Conservation (phyloP, 225 moss, liverwort and hornwort genomes). For the Polytrichum commune region DNA sequence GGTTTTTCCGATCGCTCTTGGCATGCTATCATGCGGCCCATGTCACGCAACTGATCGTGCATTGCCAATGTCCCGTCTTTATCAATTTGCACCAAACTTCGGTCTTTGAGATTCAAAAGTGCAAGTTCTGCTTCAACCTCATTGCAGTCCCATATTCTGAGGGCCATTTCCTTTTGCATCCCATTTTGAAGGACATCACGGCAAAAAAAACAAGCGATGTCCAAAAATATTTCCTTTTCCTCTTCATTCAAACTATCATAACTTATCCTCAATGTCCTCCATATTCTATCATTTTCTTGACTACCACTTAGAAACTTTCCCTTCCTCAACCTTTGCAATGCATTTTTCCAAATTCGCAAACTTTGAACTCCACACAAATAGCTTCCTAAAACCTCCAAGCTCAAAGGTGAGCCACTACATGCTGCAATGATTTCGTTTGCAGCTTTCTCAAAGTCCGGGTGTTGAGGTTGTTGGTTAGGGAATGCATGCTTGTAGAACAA, state of each 20-base stretch:
- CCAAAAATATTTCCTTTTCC: conserved; percentile 9
- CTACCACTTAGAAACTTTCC: background rate
- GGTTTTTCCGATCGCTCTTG: background rate
- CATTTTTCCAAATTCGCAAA: background rate
- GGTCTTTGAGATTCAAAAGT: background rate
- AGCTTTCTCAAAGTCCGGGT: background rate
- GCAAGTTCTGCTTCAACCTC: background rate
- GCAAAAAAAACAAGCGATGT: conserved; percentile 6
- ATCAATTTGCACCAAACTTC: background rate
- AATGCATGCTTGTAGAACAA: conserved; percentile 3
- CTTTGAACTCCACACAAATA: background rate
- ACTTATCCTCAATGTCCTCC: conserved; percentile 3
- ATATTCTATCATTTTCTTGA: background rate
- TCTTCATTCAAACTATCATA: background rate
- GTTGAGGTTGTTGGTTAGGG: too few species aligned
- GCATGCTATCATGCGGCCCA: background rate
- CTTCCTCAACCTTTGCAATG: background rate
- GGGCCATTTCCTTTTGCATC: background rate
- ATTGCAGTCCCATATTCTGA: background rate
- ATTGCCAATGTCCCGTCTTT: background rate
- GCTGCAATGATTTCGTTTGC: background rate
- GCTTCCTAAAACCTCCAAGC: background rate
- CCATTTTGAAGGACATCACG: too few species aligned
- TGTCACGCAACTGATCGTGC: conserved; percentile 13
- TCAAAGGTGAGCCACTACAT: conserved; percentile 5